These are phyloP conservation scores for Pyrenophora tritici-repentis DNA, from an alignment of 2,329 filamentous ascomycete genomes.

Conservation along the genomic window DNA sequence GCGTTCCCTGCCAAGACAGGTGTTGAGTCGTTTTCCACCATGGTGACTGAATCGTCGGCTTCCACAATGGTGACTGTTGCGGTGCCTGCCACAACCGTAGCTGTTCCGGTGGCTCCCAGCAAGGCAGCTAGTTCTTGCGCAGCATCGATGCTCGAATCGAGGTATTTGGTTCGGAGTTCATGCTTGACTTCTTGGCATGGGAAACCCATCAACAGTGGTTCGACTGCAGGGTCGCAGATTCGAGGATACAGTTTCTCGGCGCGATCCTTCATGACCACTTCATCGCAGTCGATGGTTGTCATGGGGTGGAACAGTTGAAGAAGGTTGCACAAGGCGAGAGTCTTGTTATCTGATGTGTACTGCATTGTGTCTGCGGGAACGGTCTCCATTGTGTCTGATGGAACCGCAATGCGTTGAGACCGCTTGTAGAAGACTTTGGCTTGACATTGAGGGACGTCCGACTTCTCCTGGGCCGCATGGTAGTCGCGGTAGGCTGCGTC, in stretches of 20 bases:
- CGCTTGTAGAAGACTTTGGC: constrained; percentile 8
- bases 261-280: neutral
- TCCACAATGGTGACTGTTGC: too few relatives aligned
- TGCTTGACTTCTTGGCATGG: constrained; percentile 4
- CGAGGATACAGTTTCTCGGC: constrained; percentile 1
- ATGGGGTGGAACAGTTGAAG: constrained; percentile 7
- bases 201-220: constrained; percentile 3
- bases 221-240: constrained; percentile 5
- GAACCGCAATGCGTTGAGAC: neutral
- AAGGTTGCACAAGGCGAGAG: constrained; percentile 3
- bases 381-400: too few relatives aligned
- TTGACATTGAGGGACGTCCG: constrained; percentile 4
- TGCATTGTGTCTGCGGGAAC: too few relatives aligned
- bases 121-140: too few relatives aligned
- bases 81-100: too few relatives aligned
- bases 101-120: too few relatives aligned
- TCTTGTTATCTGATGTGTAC: too few relatives aligned
- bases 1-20: too few relatives aligned
- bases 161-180: neutral
- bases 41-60: too few relatives aligned
- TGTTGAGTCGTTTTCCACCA: too few relatives aligned
- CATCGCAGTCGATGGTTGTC: constrained; percentile 1
- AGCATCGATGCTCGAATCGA: neutral
- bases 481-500: too few relatives aligned
- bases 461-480: neutral